Evolutionary conservation across 2,329 filamentous ascomycete species (phyloP).

Genomic region (Botrytis fabae): DNA sequence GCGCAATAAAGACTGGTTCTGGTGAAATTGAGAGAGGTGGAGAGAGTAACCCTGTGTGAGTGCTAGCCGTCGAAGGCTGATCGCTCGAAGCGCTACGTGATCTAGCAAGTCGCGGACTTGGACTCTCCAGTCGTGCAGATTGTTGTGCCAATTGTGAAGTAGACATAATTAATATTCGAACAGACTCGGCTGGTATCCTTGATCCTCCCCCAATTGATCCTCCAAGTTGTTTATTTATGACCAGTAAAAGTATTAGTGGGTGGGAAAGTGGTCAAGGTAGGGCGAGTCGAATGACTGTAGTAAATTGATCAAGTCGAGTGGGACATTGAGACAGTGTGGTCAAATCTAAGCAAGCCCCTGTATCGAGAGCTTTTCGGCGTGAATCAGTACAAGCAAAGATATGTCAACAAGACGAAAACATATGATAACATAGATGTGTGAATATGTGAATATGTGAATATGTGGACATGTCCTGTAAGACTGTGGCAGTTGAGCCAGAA

Average conservation of each 20-base stretch:
- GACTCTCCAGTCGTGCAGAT: constrained; percentile 13
- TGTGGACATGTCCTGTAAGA: neutral
- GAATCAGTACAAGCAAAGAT: constrained; percentile 1
- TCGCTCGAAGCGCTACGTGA: constrained; percentile 70
- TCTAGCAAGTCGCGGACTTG: constrained; percentile 28
- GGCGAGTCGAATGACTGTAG: constrained; percentile 1
- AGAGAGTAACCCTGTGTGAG: constrained; percentile 57
- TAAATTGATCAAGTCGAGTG: neutral
- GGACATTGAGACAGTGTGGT: constrained; percentile 6
- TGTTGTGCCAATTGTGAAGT: constrained; percentile 1
- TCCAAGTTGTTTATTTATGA: constrained; percentile 7
- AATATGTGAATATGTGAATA: too few relatives aligned
- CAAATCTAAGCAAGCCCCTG: neutral
- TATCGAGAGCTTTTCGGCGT: neutral
- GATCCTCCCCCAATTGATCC: constrained; percentile 1
- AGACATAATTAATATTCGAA: constrained; percentile 17
- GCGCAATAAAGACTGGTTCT: constrained; percentile 81
- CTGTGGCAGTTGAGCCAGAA: neutral
- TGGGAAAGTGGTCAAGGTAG: neutral
- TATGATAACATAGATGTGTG: neutral
- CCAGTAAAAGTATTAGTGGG: constrained; percentile 11
- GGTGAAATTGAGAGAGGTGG: constrained; percentile 72
- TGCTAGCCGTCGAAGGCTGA: constrained; percentile 59
- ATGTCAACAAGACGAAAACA: neutral
- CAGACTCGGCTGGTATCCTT: neutral